Base-by-base conservation (phyloP, 164 flowering plant genomes). In the Euptelea pleiosperma region DNA sequence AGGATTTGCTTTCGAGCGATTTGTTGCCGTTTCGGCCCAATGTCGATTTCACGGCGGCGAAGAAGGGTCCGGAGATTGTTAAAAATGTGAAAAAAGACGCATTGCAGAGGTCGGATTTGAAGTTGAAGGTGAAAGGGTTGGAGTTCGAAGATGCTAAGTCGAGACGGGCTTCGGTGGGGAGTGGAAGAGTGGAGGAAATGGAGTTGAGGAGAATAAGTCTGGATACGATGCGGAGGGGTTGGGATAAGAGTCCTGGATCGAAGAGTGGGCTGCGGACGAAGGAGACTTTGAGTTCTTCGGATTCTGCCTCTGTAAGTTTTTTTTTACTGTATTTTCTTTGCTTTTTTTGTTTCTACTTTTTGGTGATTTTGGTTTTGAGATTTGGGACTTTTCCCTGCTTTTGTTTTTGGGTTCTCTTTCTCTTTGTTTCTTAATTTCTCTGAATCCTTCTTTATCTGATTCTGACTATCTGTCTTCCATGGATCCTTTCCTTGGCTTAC, bases 181-280 rank as follows among this genome's bases (percentile, higher is more conserved):
- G 52, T 69, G 68, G 58, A 16, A 53, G 56, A 22, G 64, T 26
- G 50, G 71, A 50, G 22, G 66, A 47, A 16, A 9, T 46, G 58
- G 80, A 76, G 53, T 15, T 43, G 57, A 69, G 79, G 70, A 64
- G 79, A 48, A 39, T 75, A 79, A 81, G 85, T 61, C 64, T 79
- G 73, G 84, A 83, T 55, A 58, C 80, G n/a, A 21, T 68, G 19
- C 25, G 82, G 36, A 70, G 54, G 51, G 71, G 55, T 15, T 81
- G 85, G 83, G 81, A 77, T 45, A 54, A 29, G 26, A 55, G 60
- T 46, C 62, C 63, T 0, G 61, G 48, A 2, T 42, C 58, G 18
- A 71, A 64, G 35, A 64, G 41, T 52, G 66, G 58, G 35, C 35
- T 30, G 10, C 45, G 30, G 19, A 35, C 58, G 28, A 65, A 61